Evolutionary conservation across 2,329 filamentous ascomycete species (phyloP).

Genomic region (Aspergillus carbonarius): DNA sequence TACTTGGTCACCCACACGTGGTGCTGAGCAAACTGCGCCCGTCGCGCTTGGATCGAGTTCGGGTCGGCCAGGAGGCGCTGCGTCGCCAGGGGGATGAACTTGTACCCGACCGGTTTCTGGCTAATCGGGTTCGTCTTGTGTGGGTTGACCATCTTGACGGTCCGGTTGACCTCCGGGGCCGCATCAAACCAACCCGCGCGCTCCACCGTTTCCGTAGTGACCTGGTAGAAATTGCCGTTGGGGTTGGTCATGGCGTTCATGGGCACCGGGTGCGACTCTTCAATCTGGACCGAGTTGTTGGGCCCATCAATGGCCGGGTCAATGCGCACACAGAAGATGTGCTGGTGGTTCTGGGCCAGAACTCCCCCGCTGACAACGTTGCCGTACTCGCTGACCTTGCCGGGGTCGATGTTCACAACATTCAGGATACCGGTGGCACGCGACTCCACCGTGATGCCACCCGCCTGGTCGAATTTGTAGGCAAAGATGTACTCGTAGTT

Average conservation of each 20-base stretch:
- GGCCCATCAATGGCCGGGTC: constrained; percentile 60
- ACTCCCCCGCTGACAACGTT: constrained; percentile 67
- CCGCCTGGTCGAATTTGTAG: constrained; percentile 56
- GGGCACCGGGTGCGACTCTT: constrained; percentile 60
- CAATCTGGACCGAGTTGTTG: constrained; percentile 55
- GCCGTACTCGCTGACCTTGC: constrained; percentile 62
- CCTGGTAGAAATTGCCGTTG: constrained; percentile 52
- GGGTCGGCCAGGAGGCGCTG: constrained; percentile 58
- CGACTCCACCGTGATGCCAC: constrained; percentile 63
- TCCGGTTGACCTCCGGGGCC: constrained; percentile 45
- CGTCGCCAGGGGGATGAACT: constrained; percentile 56
- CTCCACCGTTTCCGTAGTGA: constrained; percentile 47
- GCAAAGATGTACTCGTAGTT: constrained; percentile 50
- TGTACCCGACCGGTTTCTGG: constrained; percentile 55
- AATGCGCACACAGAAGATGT: constrained; percentile 69
- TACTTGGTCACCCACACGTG: constrained; percentile 57
- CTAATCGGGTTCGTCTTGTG: constrained; percentile 55
- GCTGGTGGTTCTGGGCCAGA: constrained; percentile 69
- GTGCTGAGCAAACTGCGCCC: constrained; percentile 57
- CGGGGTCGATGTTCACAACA: constrained; percentile 62
- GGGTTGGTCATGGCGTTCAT: constrained; percentile 54
- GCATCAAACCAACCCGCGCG: constrained; percentile 51
- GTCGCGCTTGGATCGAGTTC: constrained; percentile 51
- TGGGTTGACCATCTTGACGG: constrained; percentile 60
- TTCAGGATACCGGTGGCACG: constrained; percentile 67